Percentiles rank a stretch among this genome's conserved stretches.
phyloP scores from a whole-genome alignment of 768 basidiomycete species.

The Xerocomus brunneocitrinus region DNA sequence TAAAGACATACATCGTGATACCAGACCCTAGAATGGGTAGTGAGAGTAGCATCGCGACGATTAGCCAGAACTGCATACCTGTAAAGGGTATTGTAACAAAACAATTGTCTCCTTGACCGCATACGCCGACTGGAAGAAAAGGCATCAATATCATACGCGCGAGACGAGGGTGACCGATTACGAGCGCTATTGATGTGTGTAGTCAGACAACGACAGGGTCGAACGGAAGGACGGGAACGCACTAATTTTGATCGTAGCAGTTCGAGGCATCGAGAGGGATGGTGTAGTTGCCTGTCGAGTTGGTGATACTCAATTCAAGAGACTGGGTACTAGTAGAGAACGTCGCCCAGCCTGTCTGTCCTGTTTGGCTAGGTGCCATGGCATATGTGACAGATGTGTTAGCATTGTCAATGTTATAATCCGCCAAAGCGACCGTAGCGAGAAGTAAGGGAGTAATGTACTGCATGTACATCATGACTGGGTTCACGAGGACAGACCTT shows the following conservation, averaged over 20 bases:
- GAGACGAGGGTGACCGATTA: conserved; percentile 4
- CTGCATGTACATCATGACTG: conserved; percentile 4
- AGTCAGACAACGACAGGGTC: background rate
- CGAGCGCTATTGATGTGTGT: conserved; percentile 9
- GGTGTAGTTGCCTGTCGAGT: conserved; percentile 17
- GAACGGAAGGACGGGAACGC: background rate
- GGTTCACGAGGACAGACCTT: background rate
- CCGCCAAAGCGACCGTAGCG: conserved; percentile 12
- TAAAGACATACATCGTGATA: conserved; percentile 25
- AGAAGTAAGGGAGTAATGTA: conserved; percentile 9
- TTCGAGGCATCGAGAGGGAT: conserved; percentile 15
- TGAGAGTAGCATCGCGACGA: background rate
- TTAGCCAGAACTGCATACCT: conserved; percentile 5
- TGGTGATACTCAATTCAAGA: conserved; percentile 6
- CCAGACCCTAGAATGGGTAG: conserved; percentile 16
- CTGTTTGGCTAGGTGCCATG: conserved; percentile 11
- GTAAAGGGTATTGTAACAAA: conserved; percentile 18
- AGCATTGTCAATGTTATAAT: conserved; percentile 24
- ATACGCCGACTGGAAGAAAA: conserved; percentile 13
- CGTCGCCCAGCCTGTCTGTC: conserved; percentile 7
- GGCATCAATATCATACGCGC: background rate
- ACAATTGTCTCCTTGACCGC: conserved; percentile 12
- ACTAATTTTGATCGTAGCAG: conserved; percentile 27
- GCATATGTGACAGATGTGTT: conserved; percentile 19
- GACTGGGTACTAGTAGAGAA: background rate